Conservation (phyloP, 257 asterid genomes). For the Solanum chiquidenum region DNA sequence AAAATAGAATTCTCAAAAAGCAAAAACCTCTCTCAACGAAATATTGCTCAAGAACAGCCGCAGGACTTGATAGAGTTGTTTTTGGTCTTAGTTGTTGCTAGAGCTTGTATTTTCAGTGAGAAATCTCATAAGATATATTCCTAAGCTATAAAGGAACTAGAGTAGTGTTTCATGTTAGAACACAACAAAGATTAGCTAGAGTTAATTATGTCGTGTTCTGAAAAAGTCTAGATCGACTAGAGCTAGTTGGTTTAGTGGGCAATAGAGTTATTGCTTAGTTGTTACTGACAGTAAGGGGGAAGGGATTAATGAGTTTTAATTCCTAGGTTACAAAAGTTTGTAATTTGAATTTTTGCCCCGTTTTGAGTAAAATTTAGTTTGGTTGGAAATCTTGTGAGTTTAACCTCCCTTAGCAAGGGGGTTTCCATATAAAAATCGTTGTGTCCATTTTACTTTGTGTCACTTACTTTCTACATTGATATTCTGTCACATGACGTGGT, state of each 20-base stretch:
- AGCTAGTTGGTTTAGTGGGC: background rate
- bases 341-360: too few relatives aligned
- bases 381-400: too few relatives aligned
- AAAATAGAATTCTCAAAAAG: background rate
- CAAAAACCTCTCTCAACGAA: background rate
- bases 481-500: background rate
- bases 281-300: background rate
- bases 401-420: too few relatives aligned
- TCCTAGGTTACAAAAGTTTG: background rate
- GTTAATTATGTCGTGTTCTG: background rate
- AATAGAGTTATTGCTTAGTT: too few relatives aligned
- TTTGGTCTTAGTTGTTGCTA: background rate
- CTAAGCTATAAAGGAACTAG: background rate
- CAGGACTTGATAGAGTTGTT: background rate
- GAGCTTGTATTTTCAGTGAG: background rate
- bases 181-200: too few relatives aligned
- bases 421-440: background rate
- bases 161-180: too few relatives aligned
- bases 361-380: too few relatives aligned
- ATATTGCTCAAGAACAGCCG: background rate
- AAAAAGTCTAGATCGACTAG: background rate
- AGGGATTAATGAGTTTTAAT: background rate
- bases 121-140: background rate
- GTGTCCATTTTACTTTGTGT: background rate
- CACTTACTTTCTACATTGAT: too few relatives aligned